These are phyloP conservation scores for Apiosordaria backusii DNA, from an alignment of 495 filamentous ascomycete genomes.

Conservation along the genomic window DNA sequence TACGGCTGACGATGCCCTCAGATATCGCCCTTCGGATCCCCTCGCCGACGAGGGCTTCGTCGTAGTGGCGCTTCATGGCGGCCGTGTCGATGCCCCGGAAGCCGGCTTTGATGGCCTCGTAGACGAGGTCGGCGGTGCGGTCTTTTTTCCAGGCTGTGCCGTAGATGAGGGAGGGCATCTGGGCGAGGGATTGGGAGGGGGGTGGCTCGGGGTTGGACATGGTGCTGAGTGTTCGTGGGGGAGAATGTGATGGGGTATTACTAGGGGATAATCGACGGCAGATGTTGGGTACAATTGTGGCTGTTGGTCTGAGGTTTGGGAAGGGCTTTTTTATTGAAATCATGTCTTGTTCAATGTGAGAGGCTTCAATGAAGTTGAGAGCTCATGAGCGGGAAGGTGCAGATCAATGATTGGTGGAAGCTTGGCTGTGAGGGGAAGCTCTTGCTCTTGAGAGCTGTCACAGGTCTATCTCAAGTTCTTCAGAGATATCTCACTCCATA, in stretches of 20 bases:
- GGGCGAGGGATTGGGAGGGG: conserved; percentile 13
- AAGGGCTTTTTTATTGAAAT: not conserved
- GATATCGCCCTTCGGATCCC: conserved; percentile 58
- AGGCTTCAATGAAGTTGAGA: not conserved
- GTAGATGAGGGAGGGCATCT: conserved; percentile 64
- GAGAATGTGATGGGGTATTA: not conserved
- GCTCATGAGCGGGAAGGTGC: not conserved
- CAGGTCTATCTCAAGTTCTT: not conserved
- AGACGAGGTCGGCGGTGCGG: conserved; percentile 61
- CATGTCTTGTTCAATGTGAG: not conserved
- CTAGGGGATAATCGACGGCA: not conserved
- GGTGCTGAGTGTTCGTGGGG: not conserved
- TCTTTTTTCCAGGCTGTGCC: conserved; percentile 90
- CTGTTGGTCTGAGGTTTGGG: not conserved
- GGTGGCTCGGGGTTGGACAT: conserved; percentile 15
- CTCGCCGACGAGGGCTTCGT: conserved; percentile 65
- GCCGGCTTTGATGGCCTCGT: conserved; percentile 63
- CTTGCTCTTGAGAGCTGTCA: not conserved
- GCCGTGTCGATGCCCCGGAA: conserved; percentile 77
- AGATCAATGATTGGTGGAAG: conserved; percentile 4
- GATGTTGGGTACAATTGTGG: not conserved
- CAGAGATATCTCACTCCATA: not conserved
- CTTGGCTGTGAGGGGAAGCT: conserved; percentile 14
- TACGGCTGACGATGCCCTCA: conserved; percentile 54
- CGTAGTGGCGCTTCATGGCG: conserved; percentile 75